Evolutionary conservation across 306 rosid genomes (phyloP), one percentile per base, ranked within the genome.

Genomic region (Arachis hypogaea): DNA sequence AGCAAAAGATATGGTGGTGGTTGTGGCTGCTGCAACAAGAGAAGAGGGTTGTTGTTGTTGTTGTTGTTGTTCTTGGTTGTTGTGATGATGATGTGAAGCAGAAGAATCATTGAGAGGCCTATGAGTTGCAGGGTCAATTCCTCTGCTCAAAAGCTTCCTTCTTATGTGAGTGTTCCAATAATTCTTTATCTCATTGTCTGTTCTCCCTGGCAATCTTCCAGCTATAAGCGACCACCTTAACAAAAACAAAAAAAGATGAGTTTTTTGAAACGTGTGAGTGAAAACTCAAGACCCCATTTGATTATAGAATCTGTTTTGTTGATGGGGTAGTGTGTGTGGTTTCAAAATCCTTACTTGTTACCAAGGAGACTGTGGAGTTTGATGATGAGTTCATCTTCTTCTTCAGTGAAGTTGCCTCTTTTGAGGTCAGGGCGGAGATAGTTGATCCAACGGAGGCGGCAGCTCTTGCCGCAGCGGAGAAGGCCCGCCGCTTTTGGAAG

Each of bases 371-470:
- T 92, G 60, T 95, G 99, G 74, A 95, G 99, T 81, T 95, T 95
- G 92, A 95, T 95, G 86, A 95, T 95, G 76, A 92, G 93, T 54
- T 95, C 98, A 42, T 95, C 99, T 72, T 95, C 99, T 78, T 92
- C 93, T 45, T 92, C 96, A 0, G 99, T 88, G 83, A 95, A 95
- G 73, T 95, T 95, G 0, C 99, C 99, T 0, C 99, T 89, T 69
- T 95, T 95, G 51, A 95, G 99, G 84, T 95, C 99, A 0, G 99
- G 99, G 0, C 99, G 90, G 86, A 95, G 97, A 71, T 95, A 94
- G 80, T 94, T 94, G 77, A 94, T 94, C 99, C 99, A 94, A 11
- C 99, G 87, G 56, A 94, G 89, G 1, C 99, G 86, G 76, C 99
- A 95, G 11, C 99, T 95, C 79, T 95, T 95, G 71, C 99, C 99